These are phyloP conservation scores for Volvariella surrecta DNA, from an alignment of 1,284 basidiomycete genomes.

Conservation along the genomic window DNA sequence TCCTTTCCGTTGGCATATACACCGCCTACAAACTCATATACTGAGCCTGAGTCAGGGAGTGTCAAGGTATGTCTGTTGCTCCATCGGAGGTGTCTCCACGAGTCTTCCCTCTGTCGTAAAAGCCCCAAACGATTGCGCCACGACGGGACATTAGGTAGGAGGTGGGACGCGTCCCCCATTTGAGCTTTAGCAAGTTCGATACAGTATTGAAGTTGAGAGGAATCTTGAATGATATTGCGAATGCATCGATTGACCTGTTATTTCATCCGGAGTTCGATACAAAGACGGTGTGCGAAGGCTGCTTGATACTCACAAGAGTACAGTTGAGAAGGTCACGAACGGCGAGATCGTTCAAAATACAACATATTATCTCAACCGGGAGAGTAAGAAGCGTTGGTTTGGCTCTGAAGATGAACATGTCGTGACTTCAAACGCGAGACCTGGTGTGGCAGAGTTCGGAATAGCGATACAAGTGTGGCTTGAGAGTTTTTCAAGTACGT, in stretches of 20 bases:
- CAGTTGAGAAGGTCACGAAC: slow-evolving; percentile 28
- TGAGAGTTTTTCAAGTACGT: no score
- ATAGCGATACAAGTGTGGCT: no score
- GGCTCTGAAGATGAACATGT: no score
- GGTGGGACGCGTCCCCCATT: slow-evolving; percentile 22
- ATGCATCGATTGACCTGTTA: slow-evolving; percentile 31
- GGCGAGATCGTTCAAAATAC: slow-evolving; percentile 28
- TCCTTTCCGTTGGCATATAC: slow-evolving; percentile 39
- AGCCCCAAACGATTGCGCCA: slow-evolving; percentile 28
- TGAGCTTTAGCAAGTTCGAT: slow-evolving; percentile 36
- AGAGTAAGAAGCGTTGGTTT: slow-evolving; percentile 24
- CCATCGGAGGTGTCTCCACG: slow-evolving; percentile 36
- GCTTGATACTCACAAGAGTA: slow-evolving; percentile 19
- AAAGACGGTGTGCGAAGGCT: neutral
- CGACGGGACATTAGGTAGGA: slow-evolving; percentile 19
- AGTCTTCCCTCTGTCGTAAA: slow-evolving; percentile 31
- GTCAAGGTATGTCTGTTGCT: slow-evolving; percentile 25
- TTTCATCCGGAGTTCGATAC: neutral
- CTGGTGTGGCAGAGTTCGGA: no score
- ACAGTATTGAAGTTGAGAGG: slow-evolving; percentile 35
- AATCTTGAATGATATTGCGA: slow-evolving; percentile 25
- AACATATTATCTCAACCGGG: slow-evolving; percentile 36
- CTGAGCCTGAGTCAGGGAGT: slow-evolving; percentile 32
- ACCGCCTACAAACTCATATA: slow-evolving; percentile 43
- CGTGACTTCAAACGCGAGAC: no score